Percentiles rank a stretch among this genome's conserved stretches.
phyloP scores from a whole-genome alignment of 2,329 filamentous ascomycete species.

The Fusarium virguliforme region DNA sequence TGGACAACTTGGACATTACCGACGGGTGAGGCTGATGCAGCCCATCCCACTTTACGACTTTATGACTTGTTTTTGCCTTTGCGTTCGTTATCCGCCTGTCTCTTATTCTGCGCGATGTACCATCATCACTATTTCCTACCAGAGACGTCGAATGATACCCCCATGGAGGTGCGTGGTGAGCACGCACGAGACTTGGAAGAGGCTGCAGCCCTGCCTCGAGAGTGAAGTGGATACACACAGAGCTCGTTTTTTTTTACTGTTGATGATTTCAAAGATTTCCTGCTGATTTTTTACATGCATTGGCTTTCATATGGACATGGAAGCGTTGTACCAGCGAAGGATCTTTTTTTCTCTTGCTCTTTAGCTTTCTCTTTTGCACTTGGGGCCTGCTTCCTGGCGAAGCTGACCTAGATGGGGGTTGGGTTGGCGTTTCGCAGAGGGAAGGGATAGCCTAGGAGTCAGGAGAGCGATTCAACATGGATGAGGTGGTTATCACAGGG shows the following conservation, averaged over 20 bases:
- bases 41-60: constrained; percentile 37
- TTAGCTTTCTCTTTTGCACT: constrained; percentile 9
- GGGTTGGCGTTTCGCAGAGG: constrained; percentile 45
- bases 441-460: constrained; percentile 36
- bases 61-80: constrained; percentile 42
- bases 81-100: constrained; percentile 28
- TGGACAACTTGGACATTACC: constrained; percentile 63
- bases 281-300: constrained; percentile 27
- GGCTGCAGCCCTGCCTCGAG: constrained; percentile 21
- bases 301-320: constrained; percentile 25
- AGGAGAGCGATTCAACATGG: constrained; percentile 38
- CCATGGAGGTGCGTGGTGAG: constrained; percentile 33
- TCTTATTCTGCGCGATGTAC: constrained; percentile 40
- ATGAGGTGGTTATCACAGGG: constrained; percentile 31
- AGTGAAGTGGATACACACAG: constrained; percentile 29
- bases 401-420: constrained; percentile 35
- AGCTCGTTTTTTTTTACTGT: constrained; percentile 26
- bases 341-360: constrained; percentile 5
- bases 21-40: constrained; percentile 35
- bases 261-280: constrained; percentile 13
- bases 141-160: constrained; percentile 51
- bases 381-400: constrained; percentile 46
- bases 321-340: constrained; percentile 12
- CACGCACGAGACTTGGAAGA: constrained; percentile 41
- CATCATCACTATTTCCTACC: constrained; percentile 40